Evolutionary conservation across 148 eudicot genomes (phyloP).

Genomic region (Vaccinium vitisidaea): DNA sequence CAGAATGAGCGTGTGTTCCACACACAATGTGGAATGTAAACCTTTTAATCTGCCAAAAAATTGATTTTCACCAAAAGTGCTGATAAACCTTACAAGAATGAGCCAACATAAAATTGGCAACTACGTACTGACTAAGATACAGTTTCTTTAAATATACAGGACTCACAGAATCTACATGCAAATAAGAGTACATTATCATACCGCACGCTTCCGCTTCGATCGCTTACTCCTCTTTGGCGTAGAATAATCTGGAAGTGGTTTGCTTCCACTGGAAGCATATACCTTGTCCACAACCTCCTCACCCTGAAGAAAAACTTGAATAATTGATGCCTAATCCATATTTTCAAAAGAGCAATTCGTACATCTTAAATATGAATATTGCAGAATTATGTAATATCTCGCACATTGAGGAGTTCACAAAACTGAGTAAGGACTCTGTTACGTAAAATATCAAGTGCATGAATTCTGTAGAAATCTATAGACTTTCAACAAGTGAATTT

Average conservation of each 20-base stretch:
- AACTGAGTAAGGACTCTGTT: background rate
- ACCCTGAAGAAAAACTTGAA: slow-evolving; percentile 28
- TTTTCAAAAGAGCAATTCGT: background rate
- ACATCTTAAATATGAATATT: background rate
- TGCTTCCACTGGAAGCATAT: slow-evolving; percentile 59
- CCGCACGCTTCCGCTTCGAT: slow-evolving; percentile 84
- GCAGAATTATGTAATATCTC: background rate
- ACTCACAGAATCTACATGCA: slow-evolving; percentile 42
- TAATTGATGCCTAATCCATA: background rate
- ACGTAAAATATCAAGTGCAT: background rate
- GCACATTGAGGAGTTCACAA: background rate
- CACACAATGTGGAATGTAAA: background rate
- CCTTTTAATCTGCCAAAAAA: slow-evolving; percentile 14
- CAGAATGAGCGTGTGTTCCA: background rate
- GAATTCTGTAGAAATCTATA: background rate
- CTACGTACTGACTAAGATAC: slow-evolving; percentile 42
- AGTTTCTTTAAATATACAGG: slow-evolving; percentile 37
- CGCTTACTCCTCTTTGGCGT: slow-evolving; percentile 81
- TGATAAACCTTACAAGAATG: slow-evolving; percentile 15
- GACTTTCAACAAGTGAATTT: background rate
- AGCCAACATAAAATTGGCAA: slow-evolving; percentile 38
- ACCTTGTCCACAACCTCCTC: slow-evolving; percentile 67
- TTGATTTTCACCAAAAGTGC: slow-evolving; percentile 8
- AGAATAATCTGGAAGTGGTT: slow-evolving; percentile 63
- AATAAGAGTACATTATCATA: slow-evolving; percentile 41